Base-by-base conservation (phyloP, 331 rosid genomes). In the Prunus yedoensis region DNA sequence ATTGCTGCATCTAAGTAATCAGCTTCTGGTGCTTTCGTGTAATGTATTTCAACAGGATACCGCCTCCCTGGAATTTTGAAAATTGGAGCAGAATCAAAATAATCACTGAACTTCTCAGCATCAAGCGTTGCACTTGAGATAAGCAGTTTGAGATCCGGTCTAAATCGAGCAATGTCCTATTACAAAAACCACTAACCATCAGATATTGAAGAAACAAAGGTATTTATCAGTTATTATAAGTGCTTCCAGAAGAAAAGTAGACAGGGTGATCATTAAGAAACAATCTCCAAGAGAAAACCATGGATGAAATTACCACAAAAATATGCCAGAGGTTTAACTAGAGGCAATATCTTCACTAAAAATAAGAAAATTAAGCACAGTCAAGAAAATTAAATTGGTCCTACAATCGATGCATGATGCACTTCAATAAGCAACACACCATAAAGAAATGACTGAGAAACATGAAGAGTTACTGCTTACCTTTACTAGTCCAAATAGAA, bases 51-150 rank as follows among this genome's bases (percentile, higher is more conserved):
- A 57, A 95, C 99, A 74, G 97, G 97, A 86, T 82, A 92, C 45
- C 97, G 80, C 72, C 99, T 83, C 65, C 99, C 97, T 2, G 97
- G 97, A 83, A 94, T 90, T 87, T 82, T 92, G 43, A 95, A 95
- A 78, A 95, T 95, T 66, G 99, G 99, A 66, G 99, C 99, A 51
- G 91, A 83, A 86, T 95, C 97, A 74, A 95, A 95, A 82, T 87
- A 95, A 81, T 90, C 92, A 56, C 97, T 92, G 75, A 95, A 92
- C 86, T 92, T 95, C 68, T 92, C 99, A 1, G 97, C 99, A 79
- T 92, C 99, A 73, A 92, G 92, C 8, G 99, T 95, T 53, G 99
- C 97, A 83, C 99, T 95, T 14, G 97, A 95, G 81, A 95, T 94
- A 28, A 94, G 86, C 85, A 94, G 79, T 87, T 95, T 95, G 23